Base-by-base conservation (phyloP, 2,329 filamentous ascomycete genomes). In the Ciborinia camelliae region DNA sequence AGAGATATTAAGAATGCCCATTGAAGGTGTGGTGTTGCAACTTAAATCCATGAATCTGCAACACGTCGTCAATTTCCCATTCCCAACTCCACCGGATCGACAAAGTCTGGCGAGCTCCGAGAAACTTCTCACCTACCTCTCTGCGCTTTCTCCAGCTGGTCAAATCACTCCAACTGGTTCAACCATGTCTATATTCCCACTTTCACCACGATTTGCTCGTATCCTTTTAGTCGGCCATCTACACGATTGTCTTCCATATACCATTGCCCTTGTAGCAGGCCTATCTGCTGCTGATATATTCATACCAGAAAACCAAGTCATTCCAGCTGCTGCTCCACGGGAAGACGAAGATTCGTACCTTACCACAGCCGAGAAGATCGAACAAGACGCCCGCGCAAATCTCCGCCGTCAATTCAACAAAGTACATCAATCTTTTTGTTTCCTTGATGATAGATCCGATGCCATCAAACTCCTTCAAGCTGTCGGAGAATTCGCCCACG, bases 1-100 rank as follows among this genome's bases (percentile, higher is more conserved):
- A 0, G 95, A 99, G 76, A 88, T 99, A 47, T 78, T 96, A 55
- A 86, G 93, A 30, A 96, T 95, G 77, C 94, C 95, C 0, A 91
- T 98, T 35, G 95, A 99, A 76, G 91, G 90, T 23, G 86, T 98
- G 3, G 93, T 98, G 1, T 81, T 99, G 45, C 93, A 97, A 76
- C 86, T 99, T 71, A 99, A 98, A 80, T 87, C 90, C 59, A 97
- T 99, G 91, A 91, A 92, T 63, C 85, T 97, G 39, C 90, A 94
- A 66, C 88, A 93, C 65, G 90, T 99, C 9, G 84, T 91, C 75
- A 96, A 95, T 76, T 99, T 99, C 75, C 95, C 96, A 0, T 99
- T 98, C 75, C 95, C 95, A 4, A 98, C 94, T 18, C 88, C 92
- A 0, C 95, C 95, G 1, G 89, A 92, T 71, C 84, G 87, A 18